Conservation (phyloP, 176 grass and related monocot genomes). For the Alloteropsis semialata region DNA sequence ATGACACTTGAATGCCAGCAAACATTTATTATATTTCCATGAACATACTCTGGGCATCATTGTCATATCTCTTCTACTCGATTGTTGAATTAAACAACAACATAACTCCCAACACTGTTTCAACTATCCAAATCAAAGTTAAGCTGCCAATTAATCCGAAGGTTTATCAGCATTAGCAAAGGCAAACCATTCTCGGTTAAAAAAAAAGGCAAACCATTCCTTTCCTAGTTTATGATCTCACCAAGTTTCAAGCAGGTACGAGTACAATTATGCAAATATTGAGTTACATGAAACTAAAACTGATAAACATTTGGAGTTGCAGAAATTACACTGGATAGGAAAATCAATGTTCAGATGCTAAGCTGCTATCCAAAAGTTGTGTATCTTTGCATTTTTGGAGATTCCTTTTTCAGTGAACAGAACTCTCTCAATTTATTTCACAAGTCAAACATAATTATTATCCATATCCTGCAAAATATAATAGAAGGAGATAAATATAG, state of each 20-base stretch:
- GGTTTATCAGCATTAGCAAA: constrained; percentile 9
- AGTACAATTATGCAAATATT: neutral
- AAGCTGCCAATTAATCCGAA: constrained; percentile 30
- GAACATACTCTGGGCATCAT: constrained; percentile 47
- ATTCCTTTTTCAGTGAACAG: constrained; percentile 26
- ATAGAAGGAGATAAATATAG: constrained; percentile 15
- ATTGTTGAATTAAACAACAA: constrained; percentile 29
- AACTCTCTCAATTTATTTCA: constrained; percentile 12
- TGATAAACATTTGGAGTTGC: neutral
- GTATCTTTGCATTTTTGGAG: constrained; percentile 4
- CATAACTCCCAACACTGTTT: constrained; percentile 48
- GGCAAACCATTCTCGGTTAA: neutral
- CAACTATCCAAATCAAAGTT: constrained; percentile 17
- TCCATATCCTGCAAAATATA: constrained; percentile 20
- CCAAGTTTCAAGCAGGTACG: neutral
- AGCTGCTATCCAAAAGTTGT: constrained; percentile 30
- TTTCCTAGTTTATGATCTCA: neutral
- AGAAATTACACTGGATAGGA: constrained; percentile 8
- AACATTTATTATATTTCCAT: constrained; percentile 43
- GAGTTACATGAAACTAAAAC: constrained; percentile 12
- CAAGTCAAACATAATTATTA: constrained; percentile 26
- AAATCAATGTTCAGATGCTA: constrained; percentile 25
- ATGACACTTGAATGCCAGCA: constrained; percentile 57
- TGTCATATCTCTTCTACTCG: constrained; percentile 35
- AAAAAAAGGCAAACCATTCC: neutral